These are phyloP conservation scores for Aureobasidium pullulans DNA, from an alignment of 2,329 filamentous ascomycete species.

Conservation along the genomic window DNA sequence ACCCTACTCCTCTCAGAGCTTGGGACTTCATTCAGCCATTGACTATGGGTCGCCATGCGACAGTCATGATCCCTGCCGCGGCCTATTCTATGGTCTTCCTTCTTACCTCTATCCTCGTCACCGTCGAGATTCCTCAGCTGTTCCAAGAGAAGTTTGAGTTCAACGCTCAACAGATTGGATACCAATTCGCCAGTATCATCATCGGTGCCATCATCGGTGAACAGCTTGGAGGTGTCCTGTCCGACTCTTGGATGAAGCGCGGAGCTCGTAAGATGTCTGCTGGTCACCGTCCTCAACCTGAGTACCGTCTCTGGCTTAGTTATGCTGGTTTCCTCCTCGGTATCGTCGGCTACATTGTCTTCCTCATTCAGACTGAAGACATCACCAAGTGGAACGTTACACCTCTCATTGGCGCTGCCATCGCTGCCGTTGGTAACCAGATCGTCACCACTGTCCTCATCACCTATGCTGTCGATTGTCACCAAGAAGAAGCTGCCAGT, in stretches of 20 bases:
- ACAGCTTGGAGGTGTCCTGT: conserved; percentile 46
- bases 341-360: conserved; percentile 46
- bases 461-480: conserved; percentile 54
- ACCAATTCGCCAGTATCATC: conserved; percentile 50
- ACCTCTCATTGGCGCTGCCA: conserved; percentile 46
- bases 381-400: conserved; percentile 46
- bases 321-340: conserved; percentile 45
- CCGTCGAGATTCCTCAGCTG: conserved; percentile 52
- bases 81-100: conserved; percentile 52
- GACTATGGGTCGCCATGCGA: conserved; percentile 37
- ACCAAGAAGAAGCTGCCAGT: conserved; percentile 44
- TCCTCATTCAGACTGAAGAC: conserved; percentile 42
- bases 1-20: conserved; percentile 40
- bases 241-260: conserved; percentile 45
- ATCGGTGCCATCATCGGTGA: conserved; percentile 51
- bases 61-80: conserved; percentile 42
- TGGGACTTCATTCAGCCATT: conserved; percentile 46
- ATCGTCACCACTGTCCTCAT: conserved; percentile 54
- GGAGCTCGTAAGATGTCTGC: conserved; percentile 29
- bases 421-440: conserved; percentile 49
- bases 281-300: conserved; percentile 30
- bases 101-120: conserved; percentile 44
- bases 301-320: conserved; percentile 50
- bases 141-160: conserved; percentile 48
- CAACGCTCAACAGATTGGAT: conserved; percentile 48